These are phyloP conservation scores for Chalara sp. DNA, from an alignment of 2,329 filamentous ascomycete species.

Conservation along the genomic window DNA sequence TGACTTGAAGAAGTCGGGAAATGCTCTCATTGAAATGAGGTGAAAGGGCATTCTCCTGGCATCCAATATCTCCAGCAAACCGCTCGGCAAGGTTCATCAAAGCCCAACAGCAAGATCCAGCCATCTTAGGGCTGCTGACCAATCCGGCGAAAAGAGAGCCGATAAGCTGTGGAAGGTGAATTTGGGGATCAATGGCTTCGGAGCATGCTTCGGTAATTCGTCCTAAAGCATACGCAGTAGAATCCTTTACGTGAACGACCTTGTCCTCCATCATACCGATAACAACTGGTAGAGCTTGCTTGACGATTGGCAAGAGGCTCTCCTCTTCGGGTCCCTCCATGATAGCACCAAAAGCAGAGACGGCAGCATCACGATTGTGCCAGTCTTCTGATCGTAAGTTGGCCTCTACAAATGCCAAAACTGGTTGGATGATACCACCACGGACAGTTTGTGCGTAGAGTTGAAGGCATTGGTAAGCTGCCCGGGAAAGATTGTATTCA, in stretches of 20 bases:
- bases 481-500: slow-evolving; percentile 94
- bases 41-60: slow-evolving; percentile 73
- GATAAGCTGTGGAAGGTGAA: slow-evolving; percentile 80
- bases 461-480: slow-evolving; percentile 92
- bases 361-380: slow-evolving; percentile 90
- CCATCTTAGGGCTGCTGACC: slow-evolving; percentile 91
- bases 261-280: slow-evolving; percentile 88
- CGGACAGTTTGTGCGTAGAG: slow-evolving; percentile 92
- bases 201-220: slow-evolving; percentile 93
- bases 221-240: slow-evolving; percentile 89
- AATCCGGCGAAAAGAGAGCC: slow-evolving; percentile 84
- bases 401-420: slow-evolving; percentile 84
- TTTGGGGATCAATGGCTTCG: slow-evolving; percentile 78
- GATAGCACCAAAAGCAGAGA: slow-evolving; percentile 95
- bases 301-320: slow-evolving; percentile 86
- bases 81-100: slow-evolving; percentile 97
- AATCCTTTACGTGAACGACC: slow-evolving; percentile 88
- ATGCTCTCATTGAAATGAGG: slow-evolving; percentile 92
- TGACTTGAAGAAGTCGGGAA: slow-evolving; percentile 76
- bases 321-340: slow-evolving; percentile 97
- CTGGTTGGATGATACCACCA: slow-evolving; percentile 74
- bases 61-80: slow-evolving; percentile 81
- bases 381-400: slow-evolving; percentile 89
- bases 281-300: slow-evolving; percentile 86
- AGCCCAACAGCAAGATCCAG: slow-evolving; percentile 96